Evolutionary conservation across 768 basidiomycete genomes (phyloP).

Genomic region (Botryobasidium botryosum): DNA sequence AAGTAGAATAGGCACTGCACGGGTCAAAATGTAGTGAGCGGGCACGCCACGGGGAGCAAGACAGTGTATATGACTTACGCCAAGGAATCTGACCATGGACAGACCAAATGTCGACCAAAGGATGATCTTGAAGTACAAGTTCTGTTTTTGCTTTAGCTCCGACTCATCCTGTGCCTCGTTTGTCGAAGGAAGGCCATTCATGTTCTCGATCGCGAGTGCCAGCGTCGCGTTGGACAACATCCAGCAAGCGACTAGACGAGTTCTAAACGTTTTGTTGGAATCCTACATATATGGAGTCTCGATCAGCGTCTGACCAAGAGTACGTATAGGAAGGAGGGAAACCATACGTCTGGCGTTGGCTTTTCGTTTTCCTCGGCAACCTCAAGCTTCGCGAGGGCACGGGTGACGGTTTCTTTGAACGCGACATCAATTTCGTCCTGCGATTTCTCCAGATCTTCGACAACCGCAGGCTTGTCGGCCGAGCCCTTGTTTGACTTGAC

Average conservation of each 20-base stretch:
- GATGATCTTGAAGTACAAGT: slow-evolving; percentile 58
- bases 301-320: background rate
- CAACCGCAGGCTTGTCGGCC: slow-evolving; percentile 54
- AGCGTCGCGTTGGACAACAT: slow-evolving; percentile 56
- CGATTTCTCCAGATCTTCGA: slow-evolving; percentile 67
- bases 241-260: slow-evolving; percentile 70
- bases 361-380: slow-evolving; percentile 49
- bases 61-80: slow-evolving; percentile 51
- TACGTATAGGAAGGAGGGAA: background rate
- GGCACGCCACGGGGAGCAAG: no score
- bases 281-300: slow-evolving; percentile 23
- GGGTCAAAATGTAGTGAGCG: background rate
- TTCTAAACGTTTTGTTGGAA: slow-evolving; percentile 84
- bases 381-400: slow-evolving; percentile 62
- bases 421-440: slow-evolving; percentile 81
- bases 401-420: slow-evolving; percentile 83
- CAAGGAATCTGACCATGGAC: slow-evolving; percentile 52
- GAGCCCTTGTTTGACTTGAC: slow-evolving; percentile 71
- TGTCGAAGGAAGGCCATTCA: slow-evolving; percentile 40
- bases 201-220: slow-evolving; percentile 58
- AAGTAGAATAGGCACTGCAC: slow-evolving; percentile 64
- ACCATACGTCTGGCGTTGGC: slow-evolving; percentile 49
- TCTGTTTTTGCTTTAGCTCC: slow-evolving; percentile 27
- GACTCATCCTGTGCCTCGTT: slow-evolving; percentile 27
- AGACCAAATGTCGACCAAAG: slow-evolving; percentile 66